phyloP scores from a whole-genome alignment of 2,329 filamentous ascomycete species.

The Talaromyces atroroseus region DNA sequence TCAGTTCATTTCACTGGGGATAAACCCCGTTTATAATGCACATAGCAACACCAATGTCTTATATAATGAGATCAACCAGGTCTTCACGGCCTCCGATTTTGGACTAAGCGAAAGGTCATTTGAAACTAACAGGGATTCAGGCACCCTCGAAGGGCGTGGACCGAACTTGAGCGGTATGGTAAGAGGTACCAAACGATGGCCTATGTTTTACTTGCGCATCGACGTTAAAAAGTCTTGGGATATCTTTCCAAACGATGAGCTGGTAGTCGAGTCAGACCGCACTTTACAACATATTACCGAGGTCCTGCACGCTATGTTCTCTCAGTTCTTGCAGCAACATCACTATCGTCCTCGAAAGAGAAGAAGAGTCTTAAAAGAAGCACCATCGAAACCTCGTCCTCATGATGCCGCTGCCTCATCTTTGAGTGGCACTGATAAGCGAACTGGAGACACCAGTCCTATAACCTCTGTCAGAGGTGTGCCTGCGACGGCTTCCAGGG shows the following conservation, averaged over 20 bases:
- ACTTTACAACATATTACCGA: slow-evolving; percentile 55
- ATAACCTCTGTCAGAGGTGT: neutral
- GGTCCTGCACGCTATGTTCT: slow-evolving; percentile 63
- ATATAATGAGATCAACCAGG: slow-evolving; percentile 70
- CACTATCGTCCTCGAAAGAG: slow-evolving; percentile 55
- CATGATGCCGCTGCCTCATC: neutral
- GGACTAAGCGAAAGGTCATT: slow-evolving; percentile 45
- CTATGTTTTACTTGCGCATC: slow-evolving; percentile 81
- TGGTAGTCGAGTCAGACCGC: slow-evolving; percentile 29
- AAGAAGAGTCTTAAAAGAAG: slow-evolving; percentile 13
- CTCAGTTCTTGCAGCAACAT: slow-evolving; percentile 69
- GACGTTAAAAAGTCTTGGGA: slow-evolving; percentile 41
- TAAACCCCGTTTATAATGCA: slow-evolving; percentile 55
- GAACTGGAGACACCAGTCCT: neutral
- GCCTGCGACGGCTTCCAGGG: neutral
- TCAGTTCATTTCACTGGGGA: slow-evolving; percentile 78
- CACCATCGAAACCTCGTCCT: slow-evolving; percentile 5
- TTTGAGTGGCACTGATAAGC: neutral
- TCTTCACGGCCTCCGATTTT: slow-evolving; percentile 74
- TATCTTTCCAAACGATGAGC: slow-evolving; percentile 36
- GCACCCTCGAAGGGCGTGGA: slow-evolving; percentile 39
- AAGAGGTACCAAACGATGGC: slow-evolving; percentile 74
- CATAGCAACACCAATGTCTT: slow-evolving; percentile 58
- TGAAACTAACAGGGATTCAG: slow-evolving; percentile 24
- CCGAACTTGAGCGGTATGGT: slow-evolving; percentile 41